Evolutionary conservation across 495 filamentous ascomycete genomes (phyloP).

Genomic region (Trichoderma parareesei): DNA sequence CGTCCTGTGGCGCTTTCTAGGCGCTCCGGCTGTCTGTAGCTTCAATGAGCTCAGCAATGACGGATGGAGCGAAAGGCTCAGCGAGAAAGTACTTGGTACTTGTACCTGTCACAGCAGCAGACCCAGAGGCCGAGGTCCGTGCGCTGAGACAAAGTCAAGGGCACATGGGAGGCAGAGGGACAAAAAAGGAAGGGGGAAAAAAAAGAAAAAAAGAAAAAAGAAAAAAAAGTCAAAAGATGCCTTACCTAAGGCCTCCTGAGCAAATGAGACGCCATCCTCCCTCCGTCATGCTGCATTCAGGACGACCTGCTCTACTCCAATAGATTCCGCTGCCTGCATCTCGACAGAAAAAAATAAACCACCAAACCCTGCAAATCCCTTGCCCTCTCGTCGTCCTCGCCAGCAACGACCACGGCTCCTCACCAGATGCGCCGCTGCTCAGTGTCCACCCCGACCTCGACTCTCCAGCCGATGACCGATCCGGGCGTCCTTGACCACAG

Average conservation of each 20-base stretch:
- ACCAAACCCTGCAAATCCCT: background rate
- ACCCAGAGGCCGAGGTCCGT: background rate
- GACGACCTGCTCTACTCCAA: background rate
- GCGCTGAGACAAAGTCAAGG: background rate
- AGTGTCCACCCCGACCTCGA: background rate
- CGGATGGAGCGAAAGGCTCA: no score
- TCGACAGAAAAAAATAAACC: background rate
- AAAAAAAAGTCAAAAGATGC: background rate
- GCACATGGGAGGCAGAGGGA: background rate
- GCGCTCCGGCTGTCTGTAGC: no score
- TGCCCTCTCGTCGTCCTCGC: background rate
- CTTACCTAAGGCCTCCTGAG: conserved; percentile 10
- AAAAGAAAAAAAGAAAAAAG: background rate
- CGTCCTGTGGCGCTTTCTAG: no score
- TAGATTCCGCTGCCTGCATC: background rate
- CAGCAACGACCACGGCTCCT: background rate
- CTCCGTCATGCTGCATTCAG: conserved; percentile 7
- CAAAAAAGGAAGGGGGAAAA: background rate
- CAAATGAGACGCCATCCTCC: background rate
- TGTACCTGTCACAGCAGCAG: background rate
- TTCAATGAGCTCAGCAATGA: no score
- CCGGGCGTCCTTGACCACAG: conserved; percentile 2
- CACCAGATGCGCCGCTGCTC: conserved; percentile 3
- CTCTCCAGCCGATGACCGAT: conserved; percentile 5
- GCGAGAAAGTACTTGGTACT: background rate